Evolutionary conservation across 306 rosid genomes (phyloP).

Genomic region (Quercus aquifolioides): DNA sequence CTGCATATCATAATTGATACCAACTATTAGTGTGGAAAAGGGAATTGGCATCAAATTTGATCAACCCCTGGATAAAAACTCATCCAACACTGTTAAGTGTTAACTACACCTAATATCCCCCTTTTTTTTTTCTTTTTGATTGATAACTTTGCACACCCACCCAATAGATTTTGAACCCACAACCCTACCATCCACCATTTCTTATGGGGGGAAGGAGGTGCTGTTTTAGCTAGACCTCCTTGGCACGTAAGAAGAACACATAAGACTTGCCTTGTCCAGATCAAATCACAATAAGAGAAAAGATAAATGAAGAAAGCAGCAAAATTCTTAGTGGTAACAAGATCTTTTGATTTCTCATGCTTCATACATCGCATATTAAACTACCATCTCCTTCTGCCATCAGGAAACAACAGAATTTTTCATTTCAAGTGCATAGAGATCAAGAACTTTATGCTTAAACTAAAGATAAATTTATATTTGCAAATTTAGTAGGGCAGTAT

Average conservation of each 20-base stretch:
- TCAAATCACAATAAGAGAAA: no score
- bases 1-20: conserved; percentile 27
- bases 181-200: no score
- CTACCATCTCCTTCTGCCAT: neutral
- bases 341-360: neutral
- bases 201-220: no score
- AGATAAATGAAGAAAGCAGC: no score
- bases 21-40: neutral
- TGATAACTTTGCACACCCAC: no score
- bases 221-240: no score
- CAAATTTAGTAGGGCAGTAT: neutral
- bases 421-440: neutral
- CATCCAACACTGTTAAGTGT: neutral
- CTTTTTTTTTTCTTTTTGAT: neutral
- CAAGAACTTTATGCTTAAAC: neutral
- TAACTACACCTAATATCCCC: neutral
- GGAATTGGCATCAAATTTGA: neutral
- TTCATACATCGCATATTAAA: neutral
- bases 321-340: no score
- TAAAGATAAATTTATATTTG: neutral
- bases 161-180: no score
- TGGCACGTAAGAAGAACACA: no score
- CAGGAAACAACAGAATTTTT: neutral
- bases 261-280: no score
- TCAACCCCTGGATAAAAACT: neutral